Conservation (phyloP, 305 asterid genomes). For the Solanum hybrid region DNA sequence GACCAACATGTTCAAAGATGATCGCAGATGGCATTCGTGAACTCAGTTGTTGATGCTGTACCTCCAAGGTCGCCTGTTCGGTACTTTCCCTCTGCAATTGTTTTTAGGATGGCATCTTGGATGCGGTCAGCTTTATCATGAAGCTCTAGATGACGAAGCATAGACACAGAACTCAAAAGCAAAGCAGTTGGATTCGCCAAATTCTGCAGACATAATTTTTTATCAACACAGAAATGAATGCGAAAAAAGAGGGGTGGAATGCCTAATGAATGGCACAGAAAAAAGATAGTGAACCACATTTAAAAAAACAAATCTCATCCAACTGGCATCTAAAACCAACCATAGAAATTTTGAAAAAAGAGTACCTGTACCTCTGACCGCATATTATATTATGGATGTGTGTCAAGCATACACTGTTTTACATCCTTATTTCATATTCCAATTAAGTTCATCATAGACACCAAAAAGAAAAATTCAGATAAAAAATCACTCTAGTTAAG, state of each 20-base stretch:
- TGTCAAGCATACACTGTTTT: neutral
- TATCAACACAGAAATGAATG: neutral
- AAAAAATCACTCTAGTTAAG: neutral
- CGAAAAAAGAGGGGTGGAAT: neutral
- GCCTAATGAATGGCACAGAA: neutral
- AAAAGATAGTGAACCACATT: neutral
- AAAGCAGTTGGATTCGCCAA: conserved; percentile 97
- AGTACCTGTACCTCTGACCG: neutral
- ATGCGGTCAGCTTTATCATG: conserved; percentile 80
- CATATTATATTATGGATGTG: neutral
- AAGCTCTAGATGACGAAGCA: conserved; percentile 80
- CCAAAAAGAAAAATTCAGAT: neutral
- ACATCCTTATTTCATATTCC: neutral
- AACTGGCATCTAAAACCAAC: neutral
- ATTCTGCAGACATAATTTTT: conserved; percentile 38
- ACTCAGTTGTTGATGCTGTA: conserved; percentile 68
- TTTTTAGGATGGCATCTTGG: conserved; percentile 74
- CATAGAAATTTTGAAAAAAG: neutral
- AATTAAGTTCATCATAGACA: neutral
- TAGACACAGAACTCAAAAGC: conserved; percentile 80
- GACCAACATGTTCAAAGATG: conserved; percentile 34
- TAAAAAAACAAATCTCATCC: neutral
- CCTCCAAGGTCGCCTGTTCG: conserved; percentile 98
- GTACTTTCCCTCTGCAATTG: conserved; percentile 93
- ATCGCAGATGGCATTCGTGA: conserved; percentile 86